Evolutionary conservation across 2,329 filamentous ascomycete genomes (phyloP), one percentile per base, ranked within the genome.

Genomic region (Cordyceps fumosorosea): DNA sequence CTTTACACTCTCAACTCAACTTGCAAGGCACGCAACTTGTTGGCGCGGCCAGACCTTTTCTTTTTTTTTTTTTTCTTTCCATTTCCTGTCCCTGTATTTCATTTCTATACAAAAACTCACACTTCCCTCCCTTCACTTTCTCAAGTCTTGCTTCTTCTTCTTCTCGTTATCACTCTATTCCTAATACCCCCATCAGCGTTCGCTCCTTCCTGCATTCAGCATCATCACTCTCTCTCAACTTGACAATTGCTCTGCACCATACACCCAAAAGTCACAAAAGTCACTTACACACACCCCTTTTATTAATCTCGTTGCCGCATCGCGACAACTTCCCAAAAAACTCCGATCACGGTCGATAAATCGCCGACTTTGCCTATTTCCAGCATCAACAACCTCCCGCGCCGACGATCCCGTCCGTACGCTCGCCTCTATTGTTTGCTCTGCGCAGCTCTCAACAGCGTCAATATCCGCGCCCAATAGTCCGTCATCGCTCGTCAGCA

Each of bases 31-130:
- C 32, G 62, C 53, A 62, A 48, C 47, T 45, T 58, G 57, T 64
- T 59, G 53, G 52, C 56, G 52, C 52, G 42, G 42, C 34, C 62
- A 45, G 56, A 56, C 40, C 29, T 55, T 60, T 37, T 65, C 34
- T 51, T 61, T 62, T 50, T 51, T 11, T 34, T 12, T 34, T 11
- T 34, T 34, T 34, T 6, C 7, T 11, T 34, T 34, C 32, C 7
- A 2, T 6, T 32, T 32, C 29, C 29, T 32, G 29, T 32, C 32
- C 26, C 32, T 34, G 3, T 6, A 10, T 34, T 34, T 34, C 32
- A 10, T 34, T 34, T 34, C 54, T 55, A 52, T 69, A 67, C 67
- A 69, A 69, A 70, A 69, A 65, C 64, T 66, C 65, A 58, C 55
- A 54, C 58, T 64, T 64, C 63, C 66, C 69, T 60, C 59, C 62